Conservation (phyloP, 2,329 filamentous ascomycete genomes). For the Blastomyces emzantsi region DNA sequence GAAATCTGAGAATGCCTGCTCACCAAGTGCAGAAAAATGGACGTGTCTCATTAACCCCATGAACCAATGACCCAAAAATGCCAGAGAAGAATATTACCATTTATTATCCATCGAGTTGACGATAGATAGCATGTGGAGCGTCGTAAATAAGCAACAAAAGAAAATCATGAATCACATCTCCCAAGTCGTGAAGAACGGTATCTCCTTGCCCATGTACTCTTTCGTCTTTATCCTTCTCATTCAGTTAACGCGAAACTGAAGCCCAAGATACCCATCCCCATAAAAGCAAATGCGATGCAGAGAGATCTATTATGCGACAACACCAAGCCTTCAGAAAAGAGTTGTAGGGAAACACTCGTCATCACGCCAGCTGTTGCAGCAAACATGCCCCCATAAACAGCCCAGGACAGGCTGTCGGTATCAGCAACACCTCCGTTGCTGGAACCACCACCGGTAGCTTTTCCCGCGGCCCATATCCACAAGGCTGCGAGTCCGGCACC, state of each 20-base stretch:
- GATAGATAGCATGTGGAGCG: neutral
- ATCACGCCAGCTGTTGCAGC: slow-evolving; percentile 88
- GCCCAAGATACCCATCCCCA: slow-evolving; percentile 75
- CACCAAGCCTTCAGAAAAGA: slow-evolving; percentile 78
- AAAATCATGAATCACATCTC: neutral
- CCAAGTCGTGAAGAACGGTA: neutral
- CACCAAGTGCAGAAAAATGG: neutral
- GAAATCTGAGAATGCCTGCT: neutral
- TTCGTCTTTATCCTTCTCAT: slow-evolving; percentile 10
- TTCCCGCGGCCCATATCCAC: slow-evolving; percentile 68
- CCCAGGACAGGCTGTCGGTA: slow-evolving; percentile 41
- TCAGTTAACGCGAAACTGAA: slow-evolving; percentile 77
- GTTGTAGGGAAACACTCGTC: slow-evolving; percentile 81
- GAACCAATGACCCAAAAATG: neutral
- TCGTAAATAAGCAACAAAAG: neutral
- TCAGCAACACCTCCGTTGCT: slow-evolving; percentile 17
- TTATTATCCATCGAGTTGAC: neutral
- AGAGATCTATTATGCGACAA: slow-evolving; percentile 48
- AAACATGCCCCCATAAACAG: slow-evolving; percentile 58
- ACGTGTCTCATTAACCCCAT: slow-evolving; percentile 1
- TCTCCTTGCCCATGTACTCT: neutral
- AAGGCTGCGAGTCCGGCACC: slow-evolving; percentile 75
- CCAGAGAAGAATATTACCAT: neutral
- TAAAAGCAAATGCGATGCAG: slow-evolving; percentile 33
- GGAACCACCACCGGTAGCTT: slow-evolving; percentile 21